These are phyloP conservation scores for Amanita inopinata DNA, from an alignment of 768 basidiomycete genomes.

Conservation along the genomic window DNA sequence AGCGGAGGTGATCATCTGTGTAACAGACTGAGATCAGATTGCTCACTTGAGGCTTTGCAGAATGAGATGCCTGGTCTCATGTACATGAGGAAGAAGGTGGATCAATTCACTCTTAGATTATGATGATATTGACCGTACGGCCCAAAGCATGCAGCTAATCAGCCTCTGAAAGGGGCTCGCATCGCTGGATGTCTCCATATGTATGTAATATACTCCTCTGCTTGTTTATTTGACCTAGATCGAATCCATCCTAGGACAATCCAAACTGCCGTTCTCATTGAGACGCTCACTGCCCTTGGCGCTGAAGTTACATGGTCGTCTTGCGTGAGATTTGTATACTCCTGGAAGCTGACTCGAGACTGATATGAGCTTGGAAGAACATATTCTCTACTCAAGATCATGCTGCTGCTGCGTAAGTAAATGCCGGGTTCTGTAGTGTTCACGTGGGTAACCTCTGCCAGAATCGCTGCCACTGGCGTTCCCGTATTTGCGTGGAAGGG, in stretches of 20 bases:
- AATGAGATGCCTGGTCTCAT: constrained; percentile 96
- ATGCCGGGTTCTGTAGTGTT: neutral
- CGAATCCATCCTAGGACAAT: constrained; percentile 63
- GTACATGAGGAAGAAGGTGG: constrained; percentile 81
- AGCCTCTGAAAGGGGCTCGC: constrained; percentile 91
- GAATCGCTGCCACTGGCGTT: constrained; percentile 95
- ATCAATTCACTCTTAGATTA: constrained; percentile 9
- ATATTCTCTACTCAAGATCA: constrained; percentile 99
- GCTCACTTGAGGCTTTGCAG: constrained; percentile 24
- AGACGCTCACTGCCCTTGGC: constrained; percentile 91
- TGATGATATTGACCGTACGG: neutral
- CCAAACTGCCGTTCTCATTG: constrained; percentile 97
- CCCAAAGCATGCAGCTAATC: constrained; percentile 58
- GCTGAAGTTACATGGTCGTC: constrained; percentile 99
- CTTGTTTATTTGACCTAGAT: constrained; percentile 6
- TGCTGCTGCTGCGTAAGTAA: constrained; percentile 86
- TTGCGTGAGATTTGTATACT: constrained; percentile 61
- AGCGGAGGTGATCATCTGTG: constrained; percentile 68
- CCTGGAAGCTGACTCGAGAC: neutral
- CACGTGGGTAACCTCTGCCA: constrained; percentile 19
- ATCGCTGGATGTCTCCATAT: constrained; percentile 98
- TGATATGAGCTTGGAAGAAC: constrained; percentile 44
- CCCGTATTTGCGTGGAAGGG: constrained; percentile 99
- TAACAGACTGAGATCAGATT: constrained; percentile 5
- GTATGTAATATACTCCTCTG: constrained; percentile 32